These are phyloP conservation scores for Ichthyophonus hoferi DNA, from an alignment of 208 protist genomes.

Conservation along the genomic window DNA sequence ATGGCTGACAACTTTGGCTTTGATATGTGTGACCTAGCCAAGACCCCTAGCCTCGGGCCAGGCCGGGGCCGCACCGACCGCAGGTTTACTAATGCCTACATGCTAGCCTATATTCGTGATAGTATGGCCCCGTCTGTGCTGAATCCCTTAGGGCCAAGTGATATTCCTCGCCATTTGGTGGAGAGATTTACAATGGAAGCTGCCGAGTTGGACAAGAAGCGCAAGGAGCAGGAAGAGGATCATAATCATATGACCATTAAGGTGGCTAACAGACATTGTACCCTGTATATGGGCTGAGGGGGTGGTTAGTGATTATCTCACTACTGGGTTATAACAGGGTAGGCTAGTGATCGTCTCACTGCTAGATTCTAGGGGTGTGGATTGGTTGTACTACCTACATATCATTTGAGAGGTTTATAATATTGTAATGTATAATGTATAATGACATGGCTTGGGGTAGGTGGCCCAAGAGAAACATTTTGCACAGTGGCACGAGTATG, in stretches of 20 bases:
- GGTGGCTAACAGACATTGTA: not conserved
- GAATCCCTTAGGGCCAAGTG: not conserved
- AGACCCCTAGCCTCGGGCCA: not conserved
- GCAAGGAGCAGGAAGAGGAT: not conserved
- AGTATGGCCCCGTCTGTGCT: constrained; percentile 37
- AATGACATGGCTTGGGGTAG: not conserved
- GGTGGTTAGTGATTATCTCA: not conserved
- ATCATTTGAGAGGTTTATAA: too few relatives aligned
- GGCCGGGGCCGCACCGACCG: not conserved
- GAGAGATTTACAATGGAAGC: not conserved
- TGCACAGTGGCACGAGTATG: not conserved
- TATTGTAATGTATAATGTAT: too few relatives aligned
- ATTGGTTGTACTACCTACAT: too few relatives aligned
- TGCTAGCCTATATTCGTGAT: constrained; percentile 73
- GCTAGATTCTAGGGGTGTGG: too few relatives aligned
- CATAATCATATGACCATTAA: not conserved
- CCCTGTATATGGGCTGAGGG: not conserved
- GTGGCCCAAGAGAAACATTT: not conserved
- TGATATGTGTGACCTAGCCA: not conserved
- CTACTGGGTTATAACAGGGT: not conserved
- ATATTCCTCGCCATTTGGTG: not conserved
- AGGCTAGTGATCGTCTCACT: too few relatives aligned
- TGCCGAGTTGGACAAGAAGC: not conserved
- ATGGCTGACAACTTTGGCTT: constrained; percentile 65
- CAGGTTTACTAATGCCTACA: constrained; percentile 46